phyloP scores from a whole-genome alignment of 345 rosid genomes.

The Conringia planisiliqua region DNA sequence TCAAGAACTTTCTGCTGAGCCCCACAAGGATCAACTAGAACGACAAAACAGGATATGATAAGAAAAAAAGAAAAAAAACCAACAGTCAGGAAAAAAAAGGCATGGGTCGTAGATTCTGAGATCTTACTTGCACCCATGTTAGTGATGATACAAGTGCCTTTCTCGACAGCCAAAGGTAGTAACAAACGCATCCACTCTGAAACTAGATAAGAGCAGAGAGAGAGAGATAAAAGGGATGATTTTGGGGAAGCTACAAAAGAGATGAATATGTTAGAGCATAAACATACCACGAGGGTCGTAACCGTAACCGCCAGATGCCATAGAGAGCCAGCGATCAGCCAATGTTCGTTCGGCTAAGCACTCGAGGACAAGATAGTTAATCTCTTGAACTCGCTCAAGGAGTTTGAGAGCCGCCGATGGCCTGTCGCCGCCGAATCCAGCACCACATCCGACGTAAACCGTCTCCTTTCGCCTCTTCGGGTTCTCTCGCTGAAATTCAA shows the following conservation, averaged over 20 bases:
- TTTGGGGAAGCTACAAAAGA: neutral
- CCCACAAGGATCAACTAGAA: slow-evolving; percentile 69
- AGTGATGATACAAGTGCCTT: slow-evolving; percentile 69
- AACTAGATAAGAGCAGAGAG: slow-evolving; percentile 37
- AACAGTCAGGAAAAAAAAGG: neutral
- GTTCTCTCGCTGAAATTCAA: slow-evolving; percentile 51
- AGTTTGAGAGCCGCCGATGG: slow-evolving; percentile 73
- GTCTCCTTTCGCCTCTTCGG: slow-evolving; percentile 57
- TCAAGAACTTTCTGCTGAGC: slow-evolving; percentile 71
- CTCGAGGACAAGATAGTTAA: slow-evolving; percentile 84
- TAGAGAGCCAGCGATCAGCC: slow-evolving; percentile 65
- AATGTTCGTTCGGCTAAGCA: slow-evolving; percentile 93
- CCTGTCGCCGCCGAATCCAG: slow-evolving; percentile 91
- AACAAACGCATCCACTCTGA: slow-evolving; percentile 82
- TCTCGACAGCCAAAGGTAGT: slow-evolving; percentile 71
- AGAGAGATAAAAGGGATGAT: neutral
- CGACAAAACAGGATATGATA: neutral
- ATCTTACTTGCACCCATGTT: slow-evolving; percentile 93
- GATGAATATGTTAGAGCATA: too few relatives aligned
- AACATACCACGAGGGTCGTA: slow-evolving; percentile 70
- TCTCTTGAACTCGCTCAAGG: slow-evolving; percentile 60
- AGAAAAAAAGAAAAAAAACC: neutral
- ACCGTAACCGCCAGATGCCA: slow-evolving; percentile 65
- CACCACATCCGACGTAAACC: slow-evolving; percentile 88
- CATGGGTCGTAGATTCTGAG: neutral